phyloP scores from a whole-genome alignment of 257 asterid genomes.

The Przewalskia tangutica region DNA sequence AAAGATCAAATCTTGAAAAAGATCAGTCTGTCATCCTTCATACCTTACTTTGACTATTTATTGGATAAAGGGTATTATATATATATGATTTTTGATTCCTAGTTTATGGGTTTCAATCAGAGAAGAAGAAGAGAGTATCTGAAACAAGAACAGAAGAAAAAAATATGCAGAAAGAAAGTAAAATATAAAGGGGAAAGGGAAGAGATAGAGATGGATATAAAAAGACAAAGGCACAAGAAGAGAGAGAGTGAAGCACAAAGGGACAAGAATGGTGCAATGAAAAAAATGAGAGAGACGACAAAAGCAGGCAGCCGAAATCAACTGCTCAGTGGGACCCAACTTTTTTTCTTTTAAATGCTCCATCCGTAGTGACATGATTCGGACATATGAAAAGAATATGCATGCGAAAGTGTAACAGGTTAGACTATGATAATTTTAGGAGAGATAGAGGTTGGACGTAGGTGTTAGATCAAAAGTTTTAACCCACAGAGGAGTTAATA shows the following conservation, averaged over 20 bases:
- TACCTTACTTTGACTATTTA: slow-evolving; percentile 6
- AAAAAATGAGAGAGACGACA: neutral
- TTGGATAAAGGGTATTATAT: neutral
- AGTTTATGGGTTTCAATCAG: neutral
- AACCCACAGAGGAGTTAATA: too few species aligned
- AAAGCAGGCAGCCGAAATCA: neutral
- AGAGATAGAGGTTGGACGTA: too few species aligned
- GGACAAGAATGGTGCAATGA: neutral
- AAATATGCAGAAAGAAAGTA: neutral
- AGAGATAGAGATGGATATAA: neutral
- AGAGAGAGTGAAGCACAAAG: neutral
- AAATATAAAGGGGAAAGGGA: neutral
- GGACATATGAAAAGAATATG: too few species aligned
- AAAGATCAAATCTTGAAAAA: slow-evolving; percentile 15
- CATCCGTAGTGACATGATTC: too few species aligned
- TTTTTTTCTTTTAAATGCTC: neutral
- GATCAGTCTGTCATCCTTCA: slow-evolving; percentile 17
- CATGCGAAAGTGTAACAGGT: too few species aligned
- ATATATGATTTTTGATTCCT: slow-evolving; percentile 1
- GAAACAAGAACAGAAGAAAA: slow-evolving; percentile 11
- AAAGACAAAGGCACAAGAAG: neutral
- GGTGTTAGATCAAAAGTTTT: too few species aligned
- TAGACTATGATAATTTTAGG: too few species aligned
- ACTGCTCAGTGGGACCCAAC: neutral
- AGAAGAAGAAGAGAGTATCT: slow-evolving; percentile 24